Conservation (phyloP, 768 basidiomycete species). For the Daedaleopsis nitida region DNA sequence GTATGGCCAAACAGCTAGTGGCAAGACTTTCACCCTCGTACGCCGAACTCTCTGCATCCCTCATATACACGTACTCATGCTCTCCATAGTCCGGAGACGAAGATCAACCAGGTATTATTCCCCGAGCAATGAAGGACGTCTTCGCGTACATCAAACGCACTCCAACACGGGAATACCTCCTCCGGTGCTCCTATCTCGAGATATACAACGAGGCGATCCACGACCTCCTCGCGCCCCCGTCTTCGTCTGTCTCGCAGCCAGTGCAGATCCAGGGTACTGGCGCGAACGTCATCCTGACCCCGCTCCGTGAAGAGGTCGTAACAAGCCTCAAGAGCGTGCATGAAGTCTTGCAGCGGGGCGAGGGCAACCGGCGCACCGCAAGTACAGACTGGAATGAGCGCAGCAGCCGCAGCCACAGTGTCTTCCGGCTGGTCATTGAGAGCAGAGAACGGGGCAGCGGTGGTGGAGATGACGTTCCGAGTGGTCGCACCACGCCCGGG, state of each 20-base stretch:
- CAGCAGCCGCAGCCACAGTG: slow-evolving; percentile 91
- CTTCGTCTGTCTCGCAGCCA: slow-evolving; percentile 50
- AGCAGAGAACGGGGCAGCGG: slow-evolving; percentile 64
- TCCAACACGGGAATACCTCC: slow-evolving; percentile 84
- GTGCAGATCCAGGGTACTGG: slow-evolving; percentile 75
- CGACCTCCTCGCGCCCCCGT: slow-evolving; percentile 80
- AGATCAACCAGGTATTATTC: slow-evolving; percentile 91
- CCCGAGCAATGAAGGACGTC: slow-evolving; percentile 89
- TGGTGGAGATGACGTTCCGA: slow-evolving; percentile 39
- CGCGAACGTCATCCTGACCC: slow-evolving; percentile 65
- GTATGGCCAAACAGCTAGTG: slow-evolving; percentile 85
- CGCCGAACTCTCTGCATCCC: slow-evolving; percentile 14
- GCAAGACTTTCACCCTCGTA: slow-evolving; percentile 72
- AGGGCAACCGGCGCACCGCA: slow-evolving; percentile 85
- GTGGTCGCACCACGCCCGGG: slow-evolving; percentile 57
- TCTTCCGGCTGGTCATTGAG: slow-evolving; percentile 92
- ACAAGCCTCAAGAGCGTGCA: slow-evolving; percentile 84
- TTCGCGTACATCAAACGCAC: slow-evolving; percentile 82
- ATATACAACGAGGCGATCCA: slow-evolving; percentile 94
- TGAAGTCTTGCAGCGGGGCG: slow-evolving; percentile 83
- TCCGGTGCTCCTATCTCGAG: slow-evolving; percentile 94
- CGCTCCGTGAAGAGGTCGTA: slow-evolving; percentile 91
- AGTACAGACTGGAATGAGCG: slow-evolving; percentile 99
- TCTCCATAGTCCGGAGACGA: slow-evolving; percentile 63
- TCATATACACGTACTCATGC: not conserved